Evolutionary conservation across 1,284 basidiomycete species (phyloP), one percentile per base, ranked within the genome.

Genomic region (Fomitopsis palustris): DNA sequence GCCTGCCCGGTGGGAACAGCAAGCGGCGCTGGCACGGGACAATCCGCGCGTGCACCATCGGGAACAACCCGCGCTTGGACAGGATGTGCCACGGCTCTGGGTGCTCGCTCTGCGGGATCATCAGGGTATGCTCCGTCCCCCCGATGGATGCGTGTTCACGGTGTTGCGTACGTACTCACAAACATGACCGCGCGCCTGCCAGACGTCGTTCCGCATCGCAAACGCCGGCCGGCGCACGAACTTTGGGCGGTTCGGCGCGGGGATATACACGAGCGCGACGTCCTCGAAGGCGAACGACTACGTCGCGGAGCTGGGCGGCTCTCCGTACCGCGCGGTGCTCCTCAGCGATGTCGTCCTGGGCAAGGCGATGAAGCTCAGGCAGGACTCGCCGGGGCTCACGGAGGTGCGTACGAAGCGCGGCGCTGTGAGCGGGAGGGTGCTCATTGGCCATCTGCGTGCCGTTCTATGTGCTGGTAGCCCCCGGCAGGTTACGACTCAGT

Each of bases 301-400:
- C 38, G 61, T 65, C 17, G 6, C 1, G 1, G 63, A 67, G 39
- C 45, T 12, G 14, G 55, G 55, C 21, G 54, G 55, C 2, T 67
- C 67, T 17, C 55, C 52, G 19, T 67, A 63, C 61, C 59, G 42
- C 25, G 58, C 66, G 12, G 57, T 69, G 59, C 62, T 69, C 25
- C 42, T 69, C 19, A 69, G 62, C 54, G 65, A 68, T 17, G 68
- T 69, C 12, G 61, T 69, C 4, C 54, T 69, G 56, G 68, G 68
- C 14, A 65, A 67, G n/a, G 55, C 54, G 9, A 55, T 41, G 37
- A 70, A 70, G 53, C 55, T 70, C 27, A 62, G 37, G 0, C 37
- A 10, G 14, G 54, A 35, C 21, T 23, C 66, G 35, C 9, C 61
- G 23, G 56, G 14, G 19, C 61, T 69, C 16, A 67, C 60, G 4